Percentiles rank a stretch among this genome's conserved stretches.
phyloP scores from a whole-genome alignment of 768 basidiomycete genomes.

The Suillus placidus region DNA sequence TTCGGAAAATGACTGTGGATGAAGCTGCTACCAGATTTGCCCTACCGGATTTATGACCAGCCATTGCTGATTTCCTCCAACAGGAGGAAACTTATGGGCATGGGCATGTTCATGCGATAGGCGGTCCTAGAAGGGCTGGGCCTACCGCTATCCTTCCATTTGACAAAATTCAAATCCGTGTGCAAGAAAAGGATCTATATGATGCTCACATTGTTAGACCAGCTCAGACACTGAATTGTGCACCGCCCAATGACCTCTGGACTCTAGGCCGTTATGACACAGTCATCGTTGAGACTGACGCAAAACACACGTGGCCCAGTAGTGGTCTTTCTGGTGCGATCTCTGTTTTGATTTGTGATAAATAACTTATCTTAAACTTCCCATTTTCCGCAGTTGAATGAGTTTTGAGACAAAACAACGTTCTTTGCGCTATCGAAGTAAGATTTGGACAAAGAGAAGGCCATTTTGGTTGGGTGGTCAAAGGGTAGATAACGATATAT shows the following conservation, averaged over 20 bases:
- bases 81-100: neutral
- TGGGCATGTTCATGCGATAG: neutral
- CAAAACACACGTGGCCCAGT: neutral
- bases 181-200: neutral
- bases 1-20: constrained; percentile 23
- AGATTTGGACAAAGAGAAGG: no score
- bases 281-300: neutral
- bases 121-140: neutral
- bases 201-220: neutral
- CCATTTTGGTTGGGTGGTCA: no score
- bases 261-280: neutral
- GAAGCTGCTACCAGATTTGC: constrained; percentile 24
- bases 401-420: no score
- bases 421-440: no score
- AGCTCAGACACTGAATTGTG: constrained; percentile 3
- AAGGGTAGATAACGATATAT: no score
- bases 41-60: constrained; percentile 30
- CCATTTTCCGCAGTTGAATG: no score
- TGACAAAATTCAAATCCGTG: constrained; percentile 8
- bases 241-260: neutral
- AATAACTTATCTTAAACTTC: no score
- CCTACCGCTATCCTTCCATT: neutral
- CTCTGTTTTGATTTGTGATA: neutral
- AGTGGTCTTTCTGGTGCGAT: constrained; percentile 3
- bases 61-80: constrained; percentile 16